Percentiles rank a stretch among this genome's conserved stretches.
These are phyloP conservation scores for Euphorbia pulcherrima DNA, from an alignment of 345 rosid genomes.

Conservation along the genomic window DNA sequence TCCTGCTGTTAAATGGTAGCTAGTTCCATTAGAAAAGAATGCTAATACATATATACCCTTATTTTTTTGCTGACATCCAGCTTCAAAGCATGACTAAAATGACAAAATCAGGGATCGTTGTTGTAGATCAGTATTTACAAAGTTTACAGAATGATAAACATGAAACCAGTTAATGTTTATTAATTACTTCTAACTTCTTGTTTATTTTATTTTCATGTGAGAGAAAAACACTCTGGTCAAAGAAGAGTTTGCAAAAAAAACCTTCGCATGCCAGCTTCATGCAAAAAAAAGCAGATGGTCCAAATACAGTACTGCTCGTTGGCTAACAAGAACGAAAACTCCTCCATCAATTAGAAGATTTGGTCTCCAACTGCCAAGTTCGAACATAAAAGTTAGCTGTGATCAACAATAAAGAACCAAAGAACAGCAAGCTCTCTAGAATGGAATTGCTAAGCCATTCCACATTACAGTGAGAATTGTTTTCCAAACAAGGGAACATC, in stretches of 20 bases:
- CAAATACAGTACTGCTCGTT: neutral
- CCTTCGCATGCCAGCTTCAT: neutral
- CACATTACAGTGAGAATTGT: neutral
- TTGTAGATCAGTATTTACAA: neutral
- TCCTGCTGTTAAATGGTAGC: neutral
- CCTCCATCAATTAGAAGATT: neutral
- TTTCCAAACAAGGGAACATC: neutral
- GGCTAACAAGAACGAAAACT: neutral
- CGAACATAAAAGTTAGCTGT: neutral
- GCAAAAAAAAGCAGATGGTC: neutral
- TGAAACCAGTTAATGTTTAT: neutral
- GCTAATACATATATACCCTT: neutral
- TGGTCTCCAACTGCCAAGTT: neutral
- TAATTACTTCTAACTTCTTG: neutral
- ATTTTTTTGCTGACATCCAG: neutral
- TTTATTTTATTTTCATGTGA: neutral
- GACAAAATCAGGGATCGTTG: neutral
- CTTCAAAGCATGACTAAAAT: neutral
- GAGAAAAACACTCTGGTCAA: constrained; percentile 9
- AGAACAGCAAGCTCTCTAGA: neutral
- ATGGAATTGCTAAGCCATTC: neutral
- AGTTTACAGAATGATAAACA: neutral
- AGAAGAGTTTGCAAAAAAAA: neutral
- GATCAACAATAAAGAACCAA: neutral
- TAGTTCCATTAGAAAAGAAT: neutral